Conservation (phyloP, 1,284 basidiomycete genomes). For the Mrakiaceae sp. region DNA sequence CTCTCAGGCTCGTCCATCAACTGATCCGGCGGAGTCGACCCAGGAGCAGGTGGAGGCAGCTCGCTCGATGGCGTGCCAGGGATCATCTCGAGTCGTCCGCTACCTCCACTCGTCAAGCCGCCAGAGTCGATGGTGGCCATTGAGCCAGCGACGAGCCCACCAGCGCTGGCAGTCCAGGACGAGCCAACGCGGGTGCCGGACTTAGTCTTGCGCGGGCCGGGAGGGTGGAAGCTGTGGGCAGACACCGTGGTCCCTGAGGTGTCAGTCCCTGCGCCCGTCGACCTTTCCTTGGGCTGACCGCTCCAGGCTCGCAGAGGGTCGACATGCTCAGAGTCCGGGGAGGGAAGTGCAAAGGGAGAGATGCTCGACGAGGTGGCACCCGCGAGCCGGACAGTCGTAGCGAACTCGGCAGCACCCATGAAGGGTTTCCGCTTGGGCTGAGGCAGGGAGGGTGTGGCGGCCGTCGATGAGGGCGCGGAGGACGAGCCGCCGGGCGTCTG, state of each 20-base stretch:
- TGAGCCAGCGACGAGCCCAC: slow-evolving; percentile 1
- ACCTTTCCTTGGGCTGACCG: not conserved
- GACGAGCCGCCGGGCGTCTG: not conserved
- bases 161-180: not conserved
- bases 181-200: not conserved
- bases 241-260: not conserved
- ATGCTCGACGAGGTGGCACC: slow-evolving; percentile 6
- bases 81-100: not conserved
- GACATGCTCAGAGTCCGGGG: slow-evolving; percentile 15
- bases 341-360: slow-evolving; percentile 11
- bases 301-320: slow-evolving; percentile 12
- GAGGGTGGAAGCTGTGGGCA: not conserved
- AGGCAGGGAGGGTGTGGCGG: not conserved
- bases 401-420: slow-evolving; percentile 9
- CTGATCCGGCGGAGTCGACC: not conserved
- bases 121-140: not conserved
- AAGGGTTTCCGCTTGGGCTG: not conserved
- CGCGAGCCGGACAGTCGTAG: slow-evolving; percentile 8
- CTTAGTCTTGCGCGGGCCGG: not conserved
- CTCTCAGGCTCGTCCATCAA: not conserved
- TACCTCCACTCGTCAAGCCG: not conserved
- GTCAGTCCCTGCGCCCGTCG: not conserved
- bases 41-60: not conserved
- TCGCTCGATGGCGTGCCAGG: slow-evolving; percentile 11
- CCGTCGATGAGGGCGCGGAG: not conserved